Evolutionary conservation across 306 rosid genomes (phyloP), one percentile per base, ranked within the genome.

Genomic region (Acacia melanoxylon): DNA sequence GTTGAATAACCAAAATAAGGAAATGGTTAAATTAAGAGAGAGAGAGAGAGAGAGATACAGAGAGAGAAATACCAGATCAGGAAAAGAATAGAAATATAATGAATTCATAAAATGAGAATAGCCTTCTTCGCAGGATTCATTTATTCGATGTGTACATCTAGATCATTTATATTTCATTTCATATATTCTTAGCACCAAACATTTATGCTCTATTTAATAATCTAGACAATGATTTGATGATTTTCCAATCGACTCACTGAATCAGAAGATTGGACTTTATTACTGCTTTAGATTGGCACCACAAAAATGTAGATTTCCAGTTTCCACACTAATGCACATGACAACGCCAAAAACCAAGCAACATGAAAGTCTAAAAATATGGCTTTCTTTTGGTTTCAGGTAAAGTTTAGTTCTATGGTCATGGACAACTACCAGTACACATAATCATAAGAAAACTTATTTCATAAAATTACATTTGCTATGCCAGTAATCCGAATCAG

Each of bases 371-470:
- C 58, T n/a, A 54, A 59, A 66, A 29, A 37, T 49, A 85, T 61
- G 68, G 40, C 6, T 79, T 82, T 44, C 75, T 48, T 56, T 59
- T 41, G 48, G n/a, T 78, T 59, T 77, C 56, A 46, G 33, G 45
- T 58, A 24, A 31, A 54, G n/a, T 72, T 76, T 65, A 71, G 58
- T 67, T 67, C 74, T 56, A 74, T 10, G 22, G 40, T 71, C 72
- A 35, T 8, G 83, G 62, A 73, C 48, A 74, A 74, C 59, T 27
- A 78, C 66, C 37, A 74, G 63, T 1, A 11, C 7, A 40, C 40
- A 66, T 33, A 37, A 40, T 33, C 37, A 69, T 73, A 51, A 79
- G 76, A 37, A 82, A 79, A 86, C 80, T 37, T 61, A 42, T 25
- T 79, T 79, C 42, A 35, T 8, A 37, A 59, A 24, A 74, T 20